These are phyloP conservation scores for Pichia cactophila DNA, from an alignment of 1,139 yeast species.

Conservation along the genomic window DNA sequence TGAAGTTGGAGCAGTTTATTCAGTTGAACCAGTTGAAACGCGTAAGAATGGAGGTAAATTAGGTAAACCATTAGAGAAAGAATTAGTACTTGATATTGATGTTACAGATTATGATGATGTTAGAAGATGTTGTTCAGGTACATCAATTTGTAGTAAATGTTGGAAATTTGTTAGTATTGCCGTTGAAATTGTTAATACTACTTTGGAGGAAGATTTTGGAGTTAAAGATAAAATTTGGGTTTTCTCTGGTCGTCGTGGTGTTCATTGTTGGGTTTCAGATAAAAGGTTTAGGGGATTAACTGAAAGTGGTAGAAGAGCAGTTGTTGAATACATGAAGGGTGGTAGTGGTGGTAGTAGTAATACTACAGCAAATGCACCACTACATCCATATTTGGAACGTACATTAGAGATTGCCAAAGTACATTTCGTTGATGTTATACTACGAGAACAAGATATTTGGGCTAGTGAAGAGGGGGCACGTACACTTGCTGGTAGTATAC, in stretches of 20 bases:
- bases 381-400: constrained; percentile 81
- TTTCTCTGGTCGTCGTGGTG: constrained; percentile 98
- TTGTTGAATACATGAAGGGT: constrained; percentile 61
- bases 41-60: constrained; percentile 77
- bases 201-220: constrained; percentile 83
- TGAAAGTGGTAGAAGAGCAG: constrained; percentile 66
- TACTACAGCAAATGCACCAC: constrained; percentile 56
- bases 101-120: constrained; percentile 92
- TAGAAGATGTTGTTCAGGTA: constrained; percentile 88
- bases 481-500: constrained; percentile 51
- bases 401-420: constrained; percentile 61
- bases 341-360: background rate
- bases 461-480: constrained; percentile 41
- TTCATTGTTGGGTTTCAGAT: constrained; percentile 98
- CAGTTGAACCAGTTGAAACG: constrained; percentile 70
- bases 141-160: constrained; percentile 79
- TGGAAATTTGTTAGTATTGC: constrained; percentile 95
- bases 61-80: constrained; percentile 76
- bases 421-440: constrained; percentile 56
- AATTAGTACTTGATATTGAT: constrained; percentile 93
- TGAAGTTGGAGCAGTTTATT: constrained; percentile 90
- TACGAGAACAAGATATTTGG: constrained; percentile 89
- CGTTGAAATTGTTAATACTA: constrained; percentile 60
- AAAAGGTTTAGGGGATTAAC: constrained; percentile 65
- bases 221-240: constrained; percentile 87